phyloP scores from a whole-genome alignment of 2,329 filamentous ascomycete genomes.

The Claviceps paspali region DNA sequence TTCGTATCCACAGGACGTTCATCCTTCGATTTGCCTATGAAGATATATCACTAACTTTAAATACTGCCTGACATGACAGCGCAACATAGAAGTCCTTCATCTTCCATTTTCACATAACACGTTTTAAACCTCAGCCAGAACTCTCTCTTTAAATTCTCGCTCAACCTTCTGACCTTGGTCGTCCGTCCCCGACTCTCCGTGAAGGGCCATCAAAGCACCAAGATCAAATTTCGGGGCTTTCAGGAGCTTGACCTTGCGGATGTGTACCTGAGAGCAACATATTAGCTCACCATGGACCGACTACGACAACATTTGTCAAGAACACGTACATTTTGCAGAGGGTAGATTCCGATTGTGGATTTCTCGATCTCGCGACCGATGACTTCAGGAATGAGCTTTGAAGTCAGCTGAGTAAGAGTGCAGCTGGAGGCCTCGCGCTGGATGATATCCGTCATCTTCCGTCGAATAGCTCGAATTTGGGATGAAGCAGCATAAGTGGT shows the following conservation, averaged over 20 bases:
- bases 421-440: conserved; percentile 86
- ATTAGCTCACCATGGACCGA: neutral
- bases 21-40: conserved; percentile 25
- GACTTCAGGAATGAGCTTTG: conserved; percentile 98
- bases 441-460: conserved; percentile 99
- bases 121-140: conserved; percentile 81
- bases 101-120: conserved; percentile 15
- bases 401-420: conserved; percentile 90
- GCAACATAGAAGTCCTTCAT: conserved; percentile 18
- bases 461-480: conserved; percentile 94
- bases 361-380: conserved; percentile 99
- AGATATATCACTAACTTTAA: conserved; percentile 22
- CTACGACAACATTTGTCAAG: neutral
- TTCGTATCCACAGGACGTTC: conserved; percentile 22
- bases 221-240: conserved; percentile 99
- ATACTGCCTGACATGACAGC: conserved; percentile 23
- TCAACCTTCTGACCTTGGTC: conserved; percentile 98
- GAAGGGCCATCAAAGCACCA: conserved; percentile 85
- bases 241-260: conserved; percentile 99
- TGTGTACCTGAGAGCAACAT: conserved; percentile 61
- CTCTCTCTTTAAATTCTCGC: conserved; percentile 97
- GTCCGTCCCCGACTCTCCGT: conserved; percentile 92
- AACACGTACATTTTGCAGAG: conserved; percentile 81
- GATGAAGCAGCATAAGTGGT: conserved; percentile 96
- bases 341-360: conserved; percentile 98